phyloP scores from a whole-genome alignment of 2,329 filamentous ascomycete genomes.

The Emmonsiellopsis sp. region DNA sequence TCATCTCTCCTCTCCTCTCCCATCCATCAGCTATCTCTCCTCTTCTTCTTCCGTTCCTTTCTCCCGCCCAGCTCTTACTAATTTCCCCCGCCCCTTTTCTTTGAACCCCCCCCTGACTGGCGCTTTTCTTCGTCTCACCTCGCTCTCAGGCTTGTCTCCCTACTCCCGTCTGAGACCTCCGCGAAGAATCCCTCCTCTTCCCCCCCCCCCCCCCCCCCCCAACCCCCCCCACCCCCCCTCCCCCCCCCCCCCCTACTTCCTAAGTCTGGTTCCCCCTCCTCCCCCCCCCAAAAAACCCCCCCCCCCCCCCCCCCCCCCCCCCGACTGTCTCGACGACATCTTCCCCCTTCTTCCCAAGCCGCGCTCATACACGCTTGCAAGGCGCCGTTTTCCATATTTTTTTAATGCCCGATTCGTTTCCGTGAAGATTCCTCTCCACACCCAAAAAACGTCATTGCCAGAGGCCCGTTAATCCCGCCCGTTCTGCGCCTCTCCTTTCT shows the following conservation, averaged over 20 bases:
- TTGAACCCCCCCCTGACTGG: slow-evolving; percentile 8
- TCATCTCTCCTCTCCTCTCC: slow-evolving; percentile 9
- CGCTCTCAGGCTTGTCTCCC: background rate
- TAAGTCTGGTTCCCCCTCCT: too few species aligned
- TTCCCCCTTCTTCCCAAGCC: slow-evolving; percentile 13
- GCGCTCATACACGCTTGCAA: slow-evolving; percentile 10
- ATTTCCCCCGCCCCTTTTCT: slow-evolving; percentile 16
- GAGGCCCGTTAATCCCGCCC: background rate
- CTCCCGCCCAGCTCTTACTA: slow-evolving; percentile 1
- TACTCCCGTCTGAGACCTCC: slow-evolving; percentile 1
- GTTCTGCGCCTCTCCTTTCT: background rate
- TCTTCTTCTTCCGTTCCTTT: slow-evolving; percentile 28
- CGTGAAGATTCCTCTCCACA: slow-evolving; percentile 2
- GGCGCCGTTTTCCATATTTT: slow-evolving; percentile 9
- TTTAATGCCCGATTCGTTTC: slow-evolving; percentile 9
- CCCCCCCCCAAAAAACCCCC: background rate
- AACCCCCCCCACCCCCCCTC: background rate
- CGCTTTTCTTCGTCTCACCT: slow-evolving; percentile 3
- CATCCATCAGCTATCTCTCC: slow-evolving; percentile 21
- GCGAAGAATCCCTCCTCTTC: background rate
- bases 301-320: background rate
- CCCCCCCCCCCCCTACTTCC: background rate
- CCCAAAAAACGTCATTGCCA: background rate
- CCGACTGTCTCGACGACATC: slow-evolving; percentile 14
- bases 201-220: background rate